Evolutionary conservation across 176 grass and related monocot genomes (phyloP).

Genomic region (Pharus latifolius): DNA sequence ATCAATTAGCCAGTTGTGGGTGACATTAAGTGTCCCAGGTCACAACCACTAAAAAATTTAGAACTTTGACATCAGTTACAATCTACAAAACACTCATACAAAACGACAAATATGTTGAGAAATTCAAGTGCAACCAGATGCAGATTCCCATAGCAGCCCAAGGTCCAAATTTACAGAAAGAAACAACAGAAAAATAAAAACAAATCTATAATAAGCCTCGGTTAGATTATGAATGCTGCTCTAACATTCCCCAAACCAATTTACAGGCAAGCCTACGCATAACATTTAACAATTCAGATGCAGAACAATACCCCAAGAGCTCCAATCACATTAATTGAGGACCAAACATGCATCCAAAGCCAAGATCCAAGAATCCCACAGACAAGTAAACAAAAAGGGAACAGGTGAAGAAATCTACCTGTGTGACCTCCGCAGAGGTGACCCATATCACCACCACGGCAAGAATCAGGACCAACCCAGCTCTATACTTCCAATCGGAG

Average conservation of each 20-base stretch:
- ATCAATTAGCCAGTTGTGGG: background rate
- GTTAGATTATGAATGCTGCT: background rate
- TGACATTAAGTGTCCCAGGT: background rate
- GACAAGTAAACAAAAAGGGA: background rate
- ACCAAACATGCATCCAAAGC: background rate
- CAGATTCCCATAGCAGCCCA: background rate
- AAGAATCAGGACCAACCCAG: slow-evolving; percentile 58
- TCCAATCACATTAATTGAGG: background rate
- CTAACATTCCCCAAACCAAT: background rate
- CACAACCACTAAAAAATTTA: background rate
- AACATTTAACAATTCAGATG: background rate
- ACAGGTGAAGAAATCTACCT: slow-evolving; percentile 22
- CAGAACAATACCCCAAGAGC: background rate
- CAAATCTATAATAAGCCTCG: background rate
- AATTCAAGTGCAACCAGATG: too few species aligned
- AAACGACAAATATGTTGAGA: too few species aligned
- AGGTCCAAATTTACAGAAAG: background rate
- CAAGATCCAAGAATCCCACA: background rate
- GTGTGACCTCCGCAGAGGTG: slow-evolving; percentile 96
- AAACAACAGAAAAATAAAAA: background rate
- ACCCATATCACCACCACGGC: slow-evolving; percentile 96
- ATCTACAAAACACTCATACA: too few species aligned
- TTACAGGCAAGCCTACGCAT: background rate
- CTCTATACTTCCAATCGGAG: slow-evolving; percentile 50
- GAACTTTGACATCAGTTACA: background rate